These are phyloP conservation scores for Pholiota microspora DNA, from an alignment of 768 basidiomycete species.

Conservation along the genomic window DNA sequence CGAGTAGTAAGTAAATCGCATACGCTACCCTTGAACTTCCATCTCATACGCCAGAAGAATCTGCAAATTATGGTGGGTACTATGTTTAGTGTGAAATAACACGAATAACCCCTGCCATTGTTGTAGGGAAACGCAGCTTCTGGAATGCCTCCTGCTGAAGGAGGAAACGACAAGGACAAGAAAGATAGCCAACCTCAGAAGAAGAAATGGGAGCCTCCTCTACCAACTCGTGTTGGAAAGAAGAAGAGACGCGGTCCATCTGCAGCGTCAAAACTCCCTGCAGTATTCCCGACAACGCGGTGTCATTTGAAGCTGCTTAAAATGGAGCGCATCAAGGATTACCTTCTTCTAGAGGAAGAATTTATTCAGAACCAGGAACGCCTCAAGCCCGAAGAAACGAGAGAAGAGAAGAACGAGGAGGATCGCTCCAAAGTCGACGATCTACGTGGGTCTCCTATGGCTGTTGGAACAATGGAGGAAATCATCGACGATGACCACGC, in stretches of 20 bases:
- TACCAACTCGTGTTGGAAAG: conserved; percentile 95
- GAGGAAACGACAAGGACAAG: conserved; percentile 41
- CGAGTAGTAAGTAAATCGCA: conserved; percentile 11
- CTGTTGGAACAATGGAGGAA: conserved; percentile 97
- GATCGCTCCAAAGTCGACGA: conserved; percentile 93
- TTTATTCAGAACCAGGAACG: conserved; percentile 92
- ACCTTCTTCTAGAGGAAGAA: conserved; percentile 92
- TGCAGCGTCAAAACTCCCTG: conserved; percentile 85
- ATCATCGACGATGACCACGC: conserved; percentile 98
- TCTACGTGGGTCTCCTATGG: conserved; percentile 93
- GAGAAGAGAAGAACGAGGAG: conserved; percentile 95
- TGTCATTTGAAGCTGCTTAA: conserved; percentile 95
- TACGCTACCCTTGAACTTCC: neutral
- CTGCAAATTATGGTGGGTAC: conserved; percentile 23
- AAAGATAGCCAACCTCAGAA: conserved; percentile 57
- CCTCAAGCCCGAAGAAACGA: conserved; percentile 79
- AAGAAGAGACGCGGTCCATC: conserved; percentile 96
- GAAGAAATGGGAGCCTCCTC: conserved; percentile 99
- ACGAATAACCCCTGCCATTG: neutral
- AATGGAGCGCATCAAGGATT: conserved; percentile 98
- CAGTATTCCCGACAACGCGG: conserved; percentile 91
- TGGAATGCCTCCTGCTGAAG: conserved; percentile 43
- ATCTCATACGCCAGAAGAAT: neutral
- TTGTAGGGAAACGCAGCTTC: conserved; percentile 75
- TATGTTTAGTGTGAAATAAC: neutral